Evolutionary conservation across 495 filamentous ascomycete species (phyloP).

Genomic region (Penicillium pulvis): DNA sequence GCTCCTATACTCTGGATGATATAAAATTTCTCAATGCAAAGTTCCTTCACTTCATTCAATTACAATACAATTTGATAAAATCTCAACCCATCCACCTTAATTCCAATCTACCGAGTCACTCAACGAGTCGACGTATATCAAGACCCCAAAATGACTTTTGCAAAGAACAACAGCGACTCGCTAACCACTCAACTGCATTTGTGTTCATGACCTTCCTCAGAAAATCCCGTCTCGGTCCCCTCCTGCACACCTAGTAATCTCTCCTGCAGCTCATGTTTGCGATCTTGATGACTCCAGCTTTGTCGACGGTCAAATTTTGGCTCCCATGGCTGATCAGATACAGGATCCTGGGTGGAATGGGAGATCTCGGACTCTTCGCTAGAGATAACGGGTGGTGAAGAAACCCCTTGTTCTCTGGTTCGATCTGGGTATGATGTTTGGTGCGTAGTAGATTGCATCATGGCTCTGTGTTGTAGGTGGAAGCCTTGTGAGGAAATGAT

Average conservation of each 20-base stretch:
- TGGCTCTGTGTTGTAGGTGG: not conserved
- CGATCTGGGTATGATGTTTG: conserved; percentile 12
- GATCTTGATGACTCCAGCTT: conserved; percentile 42
- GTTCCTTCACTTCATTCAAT: not conserved
- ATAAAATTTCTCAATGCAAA: no score
- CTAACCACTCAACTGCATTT: not conserved
- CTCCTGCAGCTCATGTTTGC: conserved; percentile 37
- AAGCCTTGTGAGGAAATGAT: not conserved
- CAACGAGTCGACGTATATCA: no score
- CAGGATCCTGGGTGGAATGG: not conserved
- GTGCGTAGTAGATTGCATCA: conserved; percentile 15
- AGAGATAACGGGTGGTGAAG: not conserved
- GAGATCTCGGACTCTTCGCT: not conserved
- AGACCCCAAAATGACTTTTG: no score
- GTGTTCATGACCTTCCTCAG: conserved; percentile 20
- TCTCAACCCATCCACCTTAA: not conserved
- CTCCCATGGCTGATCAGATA: conserved; percentile 26
- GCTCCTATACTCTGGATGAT: no score
- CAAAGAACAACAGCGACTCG: no score
- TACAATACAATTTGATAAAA: not conserved
- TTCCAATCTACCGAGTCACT: no score
- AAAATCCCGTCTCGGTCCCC: conserved; percentile 34
- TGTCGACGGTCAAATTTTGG: conserved; percentile 30
- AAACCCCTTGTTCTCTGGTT: conserved; percentile 7
- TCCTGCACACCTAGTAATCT: conserved; percentile 29